Base-by-base conservation (phyloP, 495 filamentous ascomycete species). In the Cercophora sp. region DNA sequence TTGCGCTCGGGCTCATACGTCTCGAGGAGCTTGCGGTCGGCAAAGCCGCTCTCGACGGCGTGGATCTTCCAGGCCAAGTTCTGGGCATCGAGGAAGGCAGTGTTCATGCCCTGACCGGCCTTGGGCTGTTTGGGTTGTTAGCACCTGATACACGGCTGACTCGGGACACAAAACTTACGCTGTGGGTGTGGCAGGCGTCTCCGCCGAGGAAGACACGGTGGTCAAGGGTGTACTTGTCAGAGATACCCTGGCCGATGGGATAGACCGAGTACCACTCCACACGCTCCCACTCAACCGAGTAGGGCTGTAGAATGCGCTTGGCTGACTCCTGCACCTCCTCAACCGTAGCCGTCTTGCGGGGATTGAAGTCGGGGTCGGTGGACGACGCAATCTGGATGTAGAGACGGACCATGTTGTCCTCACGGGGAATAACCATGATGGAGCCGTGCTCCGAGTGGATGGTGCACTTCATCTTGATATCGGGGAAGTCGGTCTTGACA, bases 391-490 rank as follows among this genome's bases (percentile, higher is more conserved):
- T 76, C 69, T 90, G 84, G 52, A 90, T 86, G 61, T 90, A 90
- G 34, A 89, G 61, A 8, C 86, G 80, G 6, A 86, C 86, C 81
- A 90, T 83, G 59, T 82, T 82, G 31, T 83, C 69, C 65, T 90
- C 86, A 41, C 86, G 79, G 4, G 86, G 86, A 51, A 90, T 88
- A 47, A 86, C 85, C 68, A 90, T 81, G 52, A 89, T 84, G 11
- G 86, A 87, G 18, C 86, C 86, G 34, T 79, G 66, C 60, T 79
- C 72, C 15, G 84, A 84, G 51, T 85, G 80, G 48, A 90, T 82
- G 1, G 86, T 94, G 70, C 89, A 94, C 80, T 96, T 96, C 77
- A 91, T 92, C 89, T 80, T 82, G 60, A 90, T 80, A 62, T 90
- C 86, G 8, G 86, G 86, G 59, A 90, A 90, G 57, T 87, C 76